These are phyloP conservation scores for Lichtheimia hyalospora DNA, from an alignment of 371 early-diverging fungal species.

Conservation along the genomic window DNA sequence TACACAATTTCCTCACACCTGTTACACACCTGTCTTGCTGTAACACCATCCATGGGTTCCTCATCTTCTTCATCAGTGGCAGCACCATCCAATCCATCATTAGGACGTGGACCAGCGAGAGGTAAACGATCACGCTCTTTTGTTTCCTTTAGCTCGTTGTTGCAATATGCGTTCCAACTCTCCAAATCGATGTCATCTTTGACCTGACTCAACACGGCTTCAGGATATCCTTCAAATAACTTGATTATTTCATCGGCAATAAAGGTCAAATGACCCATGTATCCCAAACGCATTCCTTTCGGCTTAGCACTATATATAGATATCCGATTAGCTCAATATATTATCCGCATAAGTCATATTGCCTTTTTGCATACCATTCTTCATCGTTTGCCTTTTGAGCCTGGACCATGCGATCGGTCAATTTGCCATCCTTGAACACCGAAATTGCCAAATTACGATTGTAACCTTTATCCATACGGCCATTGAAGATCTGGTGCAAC, in stretches of 20 bases:
- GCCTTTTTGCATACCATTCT: slow-evolving; percentile 24
- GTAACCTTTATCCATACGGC: slow-evolving; percentile 65
- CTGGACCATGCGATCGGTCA: slow-evolving; percentile 39
- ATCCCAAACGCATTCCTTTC: slow-evolving; percentile 90
- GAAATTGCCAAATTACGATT: slow-evolving; percentile 71
- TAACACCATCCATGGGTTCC: slow-evolving; percentile 21
- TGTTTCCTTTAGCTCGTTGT: slow-evolving; percentile 75
- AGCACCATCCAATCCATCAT: slow-evolving; percentile 26
- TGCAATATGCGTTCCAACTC: slow-evolving; percentile 87
- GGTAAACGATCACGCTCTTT: slow-evolving; percentile 86
- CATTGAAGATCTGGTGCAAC: slow-evolving; percentile 92
- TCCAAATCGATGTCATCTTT: slow-evolving; percentile 70
- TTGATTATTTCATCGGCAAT: slow-evolving; percentile 94
- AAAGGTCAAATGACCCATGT: slow-evolving; percentile 97
- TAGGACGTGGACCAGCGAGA: slow-evolving; percentile 85
- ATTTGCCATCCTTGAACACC: slow-evolving; percentile 77
- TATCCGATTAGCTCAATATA: too few relatives aligned
- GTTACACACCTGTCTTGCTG: slow-evolving; percentile 17
- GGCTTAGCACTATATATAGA: slow-evolving; percentile 58
- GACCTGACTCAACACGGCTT: slow-evolving; percentile 51
- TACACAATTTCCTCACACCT: neutral
- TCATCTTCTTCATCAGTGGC: slow-evolving; percentile 27
- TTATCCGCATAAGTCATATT: neutral
- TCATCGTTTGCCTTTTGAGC: slow-evolving; percentile 42
- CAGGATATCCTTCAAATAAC: slow-evolving; percentile 72